Base-by-base conservation (phyloP, 768 basidiomycete genomes). In the Suillus luteus region DNA sequence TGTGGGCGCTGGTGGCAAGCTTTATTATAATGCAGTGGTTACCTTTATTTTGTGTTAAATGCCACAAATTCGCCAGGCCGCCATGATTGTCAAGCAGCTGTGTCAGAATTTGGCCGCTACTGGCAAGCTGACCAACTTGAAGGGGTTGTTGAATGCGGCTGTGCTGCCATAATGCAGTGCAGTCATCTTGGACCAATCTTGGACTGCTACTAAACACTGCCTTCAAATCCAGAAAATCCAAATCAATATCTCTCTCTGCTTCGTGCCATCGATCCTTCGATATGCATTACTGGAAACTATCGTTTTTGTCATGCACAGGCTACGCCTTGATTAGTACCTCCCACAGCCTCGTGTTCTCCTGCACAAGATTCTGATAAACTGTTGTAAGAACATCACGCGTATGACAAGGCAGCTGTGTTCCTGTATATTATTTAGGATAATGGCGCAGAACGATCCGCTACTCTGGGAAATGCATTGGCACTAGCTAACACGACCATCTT, bases 401-500 rank as follows among this genome's bases (percentile, higher is more conserved):
- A 12, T 15, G 22, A 55, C 55, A 40, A 40, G 5, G 11, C 2
- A 17, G 38, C 55, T 17, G 55, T 58, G 3, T 27, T 58, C 55
- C 38, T 41, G 38, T 41, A 40, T 5, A 27, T 58, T 27, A 5
- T 40, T 24, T 58, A 58, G 17, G 55, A 27, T 37, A 58, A 88
- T 1, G 90, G 88, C 7, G 82, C 75, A 41, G 80, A 81, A 40
- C 88, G 78, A 65, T 92, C 90, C 33, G 81, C 84, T 17, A 93
- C 75, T 65, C 82, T 82, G 3, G 95, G 94, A 72, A 97, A 98
- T 8, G 94, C 85, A 70, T 90, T 91, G 27, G 81, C 83, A 66
- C 85, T 85, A 1, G 93, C 88, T 52, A 98, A 75, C 6, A 99
- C 97, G 5, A 98, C 93, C 86, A 91, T 93, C 79, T 93, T 91